Percentiles rank a stretch among this genome's conserved stretches.
phyloP scores from a whole-genome alignment of 73 alveolate genomes.

The Paramecium octaurelia region DNA sequence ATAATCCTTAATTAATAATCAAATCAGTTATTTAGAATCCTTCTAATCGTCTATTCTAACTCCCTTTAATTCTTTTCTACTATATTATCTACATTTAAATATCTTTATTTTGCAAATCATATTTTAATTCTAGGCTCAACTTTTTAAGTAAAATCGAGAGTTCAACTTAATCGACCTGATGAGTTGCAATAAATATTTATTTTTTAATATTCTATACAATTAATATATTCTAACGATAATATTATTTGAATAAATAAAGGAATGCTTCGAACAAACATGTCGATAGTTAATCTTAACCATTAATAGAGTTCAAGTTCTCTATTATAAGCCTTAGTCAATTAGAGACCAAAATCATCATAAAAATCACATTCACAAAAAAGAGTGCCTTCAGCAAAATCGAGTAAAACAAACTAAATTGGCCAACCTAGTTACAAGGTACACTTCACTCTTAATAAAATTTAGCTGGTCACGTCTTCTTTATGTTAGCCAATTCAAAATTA shows the following conservation, averaged over 20 bases:
- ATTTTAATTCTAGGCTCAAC: background rate
- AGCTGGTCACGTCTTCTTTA: background rate
- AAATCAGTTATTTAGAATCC: background rate
- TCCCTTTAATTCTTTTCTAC: background rate
- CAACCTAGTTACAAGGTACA: background rate
- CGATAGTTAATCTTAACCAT: constrained; percentile 27
- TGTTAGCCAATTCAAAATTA: background rate
- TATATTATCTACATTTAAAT: background rate
- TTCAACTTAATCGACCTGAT: background rate
- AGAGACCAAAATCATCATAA: constrained; percentile 35
- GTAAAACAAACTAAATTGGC: background rate
- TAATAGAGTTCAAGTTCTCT: constrained; percentile 32
- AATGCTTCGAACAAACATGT: constrained; percentile 12
- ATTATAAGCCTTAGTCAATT: background rate
- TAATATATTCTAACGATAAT: background rate
- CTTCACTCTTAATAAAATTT: background rate
- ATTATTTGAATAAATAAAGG: background rate
- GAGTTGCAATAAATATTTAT: background rate
- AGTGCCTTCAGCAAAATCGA: constrained; percentile 13
- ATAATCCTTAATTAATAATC: background rate
- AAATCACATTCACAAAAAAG: constrained; percentile 27
- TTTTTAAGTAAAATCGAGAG: background rate
- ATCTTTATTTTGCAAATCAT: background rate
- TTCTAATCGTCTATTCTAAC: background rate
- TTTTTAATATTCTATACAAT: background rate